A percentile compares a stretch with the other conserved stretches of the same genome.
phyloP scores from a whole-genome alignment of 2,329 filamentous ascomycete genomes.

The Chrysosporium keratinophilum region DNA sequence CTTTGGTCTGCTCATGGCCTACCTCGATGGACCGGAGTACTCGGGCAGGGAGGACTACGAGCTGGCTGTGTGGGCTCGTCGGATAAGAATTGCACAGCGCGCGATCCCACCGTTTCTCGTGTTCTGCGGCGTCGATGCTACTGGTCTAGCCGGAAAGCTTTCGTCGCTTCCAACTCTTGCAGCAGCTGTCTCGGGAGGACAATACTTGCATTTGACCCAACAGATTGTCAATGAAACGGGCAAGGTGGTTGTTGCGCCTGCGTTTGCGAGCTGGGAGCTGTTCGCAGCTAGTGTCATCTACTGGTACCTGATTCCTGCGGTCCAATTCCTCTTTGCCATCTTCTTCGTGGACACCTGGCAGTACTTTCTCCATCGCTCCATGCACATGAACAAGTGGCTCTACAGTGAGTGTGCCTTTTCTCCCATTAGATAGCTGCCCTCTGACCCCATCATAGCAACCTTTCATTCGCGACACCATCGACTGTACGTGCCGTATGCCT shows the following conservation, averaged over 20 bases:
- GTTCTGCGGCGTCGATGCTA: slow-evolving; percentile 64
- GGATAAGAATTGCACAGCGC: slow-evolving; percentile 67
- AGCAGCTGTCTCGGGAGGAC: slow-evolving; percentile 65
- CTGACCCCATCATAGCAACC: slow-evolving; percentile 46
- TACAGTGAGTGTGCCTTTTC: slow-evolving; percentile 60
- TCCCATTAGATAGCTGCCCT: background rate
- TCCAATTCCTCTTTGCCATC: slow-evolving; percentile 68
- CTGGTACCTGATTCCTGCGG: slow-evolving; percentile 60
- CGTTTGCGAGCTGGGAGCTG: slow-evolving; percentile 78
- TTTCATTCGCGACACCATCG: slow-evolving; percentile 95
- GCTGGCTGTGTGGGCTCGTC: slow-evolving; percentile 77
- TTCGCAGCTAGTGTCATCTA: slow-evolving; percentile 66
- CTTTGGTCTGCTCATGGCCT: slow-evolving; percentile 56
- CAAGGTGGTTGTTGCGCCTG: slow-evolving; percentile 46
- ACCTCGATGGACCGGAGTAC: slow-evolving; percentile 63
- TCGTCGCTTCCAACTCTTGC: slow-evolving; percentile 62
- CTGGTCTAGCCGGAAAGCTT: slow-evolving; percentile 64
- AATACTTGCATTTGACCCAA: slow-evolving; percentile 62
- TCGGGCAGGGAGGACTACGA: slow-evolving; percentile 74
- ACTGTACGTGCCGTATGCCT: slow-evolving; percentile 94
- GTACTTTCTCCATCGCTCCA: slow-evolving; percentile 89
- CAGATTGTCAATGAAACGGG: slow-evolving; percentile 45
- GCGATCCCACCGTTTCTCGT: slow-evolving; percentile 63
- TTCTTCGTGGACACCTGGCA: slow-evolving; percentile 90
- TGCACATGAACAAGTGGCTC: slow-evolving; percentile 96